Conservation (phyloP, 169 alveolate genomes). For the Hepatocystis sp. region DNA sequence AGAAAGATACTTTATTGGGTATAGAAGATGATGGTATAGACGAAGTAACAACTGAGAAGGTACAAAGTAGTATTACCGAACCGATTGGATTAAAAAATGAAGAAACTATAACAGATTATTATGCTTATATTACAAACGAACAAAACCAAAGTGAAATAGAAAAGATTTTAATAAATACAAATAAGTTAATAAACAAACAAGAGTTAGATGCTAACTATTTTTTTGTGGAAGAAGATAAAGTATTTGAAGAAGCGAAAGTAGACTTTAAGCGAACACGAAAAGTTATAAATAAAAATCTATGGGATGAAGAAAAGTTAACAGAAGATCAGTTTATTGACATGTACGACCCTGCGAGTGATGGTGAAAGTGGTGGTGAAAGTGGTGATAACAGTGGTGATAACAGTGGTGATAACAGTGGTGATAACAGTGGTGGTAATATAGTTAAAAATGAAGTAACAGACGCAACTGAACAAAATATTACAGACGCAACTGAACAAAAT, state of each 20-base stretch:
- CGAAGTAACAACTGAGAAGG: too few species aligned
- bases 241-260: slow-evolving; percentile 11
- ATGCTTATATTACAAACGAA: slow-evolving; percentile 13
- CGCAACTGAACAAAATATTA: too few species aligned
- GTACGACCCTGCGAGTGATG: neutral
- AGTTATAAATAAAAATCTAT: slow-evolving; percentile 25
- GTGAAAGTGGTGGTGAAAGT: neutral
- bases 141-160: slow-evolving; percentile 47
- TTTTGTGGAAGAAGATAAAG: slow-evolving; percentile 19
- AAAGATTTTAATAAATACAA: slow-evolving; percentile 14
- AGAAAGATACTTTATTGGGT: too few species aligned
- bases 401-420: slow-evolving; percentile 21
- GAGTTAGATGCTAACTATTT: slow-evolving; percentile 34
- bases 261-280: slow-evolving; percentile 35
- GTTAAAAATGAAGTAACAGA: too few species aligned
- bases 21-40: too few species aligned
- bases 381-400: neutral
- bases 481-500: too few species aligned
- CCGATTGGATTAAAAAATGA: neutral
- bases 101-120: slow-evolving; percentile 4
- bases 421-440: too few species aligned
- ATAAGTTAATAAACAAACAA: slow-evolving; percentile 17
- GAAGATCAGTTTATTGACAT: slow-evolving; percentile 16
- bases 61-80: too few species aligned
- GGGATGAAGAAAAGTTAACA: slow-evolving; percentile 43